These are phyloP conservation scores for Colletotrichum cuscutae DNA, from an alignment of 2,329 filamentous ascomycete genomes.

Conservation along the genomic window DNA sequence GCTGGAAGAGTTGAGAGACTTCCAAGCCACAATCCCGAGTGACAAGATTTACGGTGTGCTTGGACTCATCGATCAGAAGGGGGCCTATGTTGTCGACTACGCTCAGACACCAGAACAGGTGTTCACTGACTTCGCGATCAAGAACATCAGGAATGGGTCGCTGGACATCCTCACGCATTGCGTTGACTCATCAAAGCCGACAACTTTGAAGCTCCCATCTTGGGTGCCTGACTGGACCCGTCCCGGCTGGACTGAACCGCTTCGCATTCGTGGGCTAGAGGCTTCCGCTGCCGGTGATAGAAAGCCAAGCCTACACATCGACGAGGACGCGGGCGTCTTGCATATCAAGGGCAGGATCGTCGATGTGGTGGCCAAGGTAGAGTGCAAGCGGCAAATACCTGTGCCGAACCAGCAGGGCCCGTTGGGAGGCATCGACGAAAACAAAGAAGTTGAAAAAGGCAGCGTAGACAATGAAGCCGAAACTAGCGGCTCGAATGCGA, in stretches of 20 bases:
- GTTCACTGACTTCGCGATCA: conserved; percentile 8
- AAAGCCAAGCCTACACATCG: not conserved
- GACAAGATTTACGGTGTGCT: conserved; percentile 27
- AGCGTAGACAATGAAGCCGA: too few species aligned
- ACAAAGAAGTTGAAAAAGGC: too few species aligned
- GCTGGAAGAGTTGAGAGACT: conserved; percentile 24
- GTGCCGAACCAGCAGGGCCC: not conserved
- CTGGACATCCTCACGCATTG: conserved; percentile 12
- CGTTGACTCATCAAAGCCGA: conserved; percentile 13
- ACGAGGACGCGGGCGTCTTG: not conserved
- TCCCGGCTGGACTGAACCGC: conserved; percentile 30
- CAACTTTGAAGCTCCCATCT: conserved; percentile 14
- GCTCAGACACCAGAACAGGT: not conserved
- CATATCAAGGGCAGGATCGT: conserved; percentile 5
- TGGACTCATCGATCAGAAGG: not conserved
- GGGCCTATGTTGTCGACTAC: conserved; percentile 10
- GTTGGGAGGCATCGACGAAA: not conserved
- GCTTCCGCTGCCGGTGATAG: not conserved
- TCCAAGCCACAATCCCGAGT: conserved; percentile 12
- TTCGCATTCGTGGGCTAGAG: conserved; percentile 9
- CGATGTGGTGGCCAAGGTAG: not conserved
- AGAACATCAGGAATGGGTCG: not conserved
- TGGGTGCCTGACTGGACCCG: conserved; percentile 35
- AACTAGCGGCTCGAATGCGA: too few species aligned
- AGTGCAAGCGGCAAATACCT: not conserved